Evolutionary conservation across 192 early-diverging fungal species (phyloP).

Genomic region (Rhizoclosmatium globosum): DNA sequence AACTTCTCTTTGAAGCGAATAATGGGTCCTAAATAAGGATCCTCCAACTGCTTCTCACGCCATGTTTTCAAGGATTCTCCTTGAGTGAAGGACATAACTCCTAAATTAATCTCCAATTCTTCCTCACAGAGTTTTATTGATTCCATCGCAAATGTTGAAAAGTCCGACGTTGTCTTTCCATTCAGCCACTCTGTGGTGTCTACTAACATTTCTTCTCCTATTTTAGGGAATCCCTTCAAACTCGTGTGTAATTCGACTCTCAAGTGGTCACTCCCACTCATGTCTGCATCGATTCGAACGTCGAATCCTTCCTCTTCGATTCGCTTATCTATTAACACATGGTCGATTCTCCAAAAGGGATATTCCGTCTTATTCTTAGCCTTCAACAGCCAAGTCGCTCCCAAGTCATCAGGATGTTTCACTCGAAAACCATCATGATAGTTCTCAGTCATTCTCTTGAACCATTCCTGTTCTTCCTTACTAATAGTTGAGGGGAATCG

Average conservation of each 20-base stretch:
- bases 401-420: neutral
- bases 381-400: neutral
- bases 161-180: neutral
- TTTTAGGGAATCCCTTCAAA: neutral
- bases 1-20: neutral
- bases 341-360: neutral
- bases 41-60: neutral
- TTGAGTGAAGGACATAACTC: neutral
- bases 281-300: neutral
- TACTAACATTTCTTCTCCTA: neutral
- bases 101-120: neutral
- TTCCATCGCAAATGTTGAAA: neutral
- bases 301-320: neutral
- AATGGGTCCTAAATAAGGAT: neutral
- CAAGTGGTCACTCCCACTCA: neutral
- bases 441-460: neutral
- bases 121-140: too few relatives aligned
- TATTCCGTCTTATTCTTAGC: neutral
- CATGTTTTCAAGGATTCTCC: neutral
- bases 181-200: neutral
- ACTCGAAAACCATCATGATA: conserved; percentile 8
- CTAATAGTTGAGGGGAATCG: neutral
- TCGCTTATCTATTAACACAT: neutral
- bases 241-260: neutral
- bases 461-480: too few relatives aligned